Evolutionary conservation across 2,329 filamentous ascomycete species (phyloP), one percentile per base, ranked within the genome.

Genomic region (Pseudogymnoascus sp.): DNA sequence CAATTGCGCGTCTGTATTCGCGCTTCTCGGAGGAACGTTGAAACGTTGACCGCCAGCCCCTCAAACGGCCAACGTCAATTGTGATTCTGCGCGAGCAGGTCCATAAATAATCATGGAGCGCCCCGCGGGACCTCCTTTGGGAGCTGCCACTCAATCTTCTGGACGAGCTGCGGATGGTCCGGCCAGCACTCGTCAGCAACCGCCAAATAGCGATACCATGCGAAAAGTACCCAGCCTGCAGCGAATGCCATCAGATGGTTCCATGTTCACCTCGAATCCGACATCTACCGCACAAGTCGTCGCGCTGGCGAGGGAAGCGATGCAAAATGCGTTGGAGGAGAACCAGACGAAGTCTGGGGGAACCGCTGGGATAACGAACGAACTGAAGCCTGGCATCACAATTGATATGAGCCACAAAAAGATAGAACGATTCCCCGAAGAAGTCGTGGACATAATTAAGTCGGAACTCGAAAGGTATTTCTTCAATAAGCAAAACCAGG

Each of bases 351-450:
- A 88, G 71, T 82, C 80, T 6, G 82, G 83, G 60, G 84, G 86
- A 65, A 81, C 80, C 43, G 81, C 79, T 64, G 79, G 81, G 63
- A 79, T 84, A 65, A 84, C 80, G 70, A 84, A 75, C 71, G 83
- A 83, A 47, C 75, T 87, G 54, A 85, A 86, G 70, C 84, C 86
- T 1, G 89, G 89, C 63, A 83, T 91, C 62, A 92, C 89, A 33
- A 87, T 93, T 67, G 88, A 92, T 73, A 75, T 92, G 65, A 90
- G 88, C 73, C 85, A 88, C 68, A 88, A 87, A 74, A 85, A 85
- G 69, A 91, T 92, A 47, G 81, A 85, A 67, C 64, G 50, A 36
- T 72, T 73, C 38, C 71, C 71, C 0, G 71, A 73, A 6, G 71
- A 73, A 60, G 71, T 73, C 16, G 68, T 73, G 33, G 71, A 73